These are phyloP conservation scores for Funneliformis caledonium DNA, from an alignment of 371 early-diverging fungal species.

Conservation along the genomic window DNA sequence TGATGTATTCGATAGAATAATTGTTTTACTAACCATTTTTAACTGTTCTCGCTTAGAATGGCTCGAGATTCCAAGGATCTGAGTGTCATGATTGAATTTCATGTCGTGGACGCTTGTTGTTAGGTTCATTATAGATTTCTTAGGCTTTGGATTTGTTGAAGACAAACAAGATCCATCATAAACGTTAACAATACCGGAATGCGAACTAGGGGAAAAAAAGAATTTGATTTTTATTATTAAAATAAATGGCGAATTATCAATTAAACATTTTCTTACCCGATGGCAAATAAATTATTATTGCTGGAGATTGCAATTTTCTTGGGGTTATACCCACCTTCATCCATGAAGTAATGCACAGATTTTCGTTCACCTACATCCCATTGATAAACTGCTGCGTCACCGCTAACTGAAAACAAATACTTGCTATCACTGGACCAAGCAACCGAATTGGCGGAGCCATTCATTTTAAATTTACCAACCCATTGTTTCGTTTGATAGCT, in stretches of 20 bases:
- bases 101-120: constrained; percentile 78
- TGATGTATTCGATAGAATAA: neutral
- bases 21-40: constrained; percentile 53
- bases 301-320: constrained; percentile 72
- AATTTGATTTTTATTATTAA: neutral
- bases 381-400: constrained; percentile 71
- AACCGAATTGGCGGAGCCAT: constrained; percentile 69
- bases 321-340: constrained; percentile 82
- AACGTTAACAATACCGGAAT: constrained; percentile 86
- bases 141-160: constrained; percentile 63
- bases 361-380: constrained; percentile 70
- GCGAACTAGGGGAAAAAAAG: constrained; percentile 56
- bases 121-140: constrained; percentile 79
- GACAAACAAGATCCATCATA: constrained; percentile 65
- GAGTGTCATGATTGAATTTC: constrained; percentile 82
- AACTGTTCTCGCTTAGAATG: constrained; percentile 74
- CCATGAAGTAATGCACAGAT: constrained; percentile 77
- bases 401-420: constrained; percentile 66
- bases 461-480: constrained; percentile 86
- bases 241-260: neutral
- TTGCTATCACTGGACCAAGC: constrained; percentile 70
- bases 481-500: constrained; percentile 80
- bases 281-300: constrained; percentile 77
- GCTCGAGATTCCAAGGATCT: constrained; percentile 80
- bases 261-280: constrained; percentile 65